These are phyloP conservation scores for Nepenthes alata DNA, from an alignment of 179 eudicot genomes.

Conservation along the genomic window DNA sequence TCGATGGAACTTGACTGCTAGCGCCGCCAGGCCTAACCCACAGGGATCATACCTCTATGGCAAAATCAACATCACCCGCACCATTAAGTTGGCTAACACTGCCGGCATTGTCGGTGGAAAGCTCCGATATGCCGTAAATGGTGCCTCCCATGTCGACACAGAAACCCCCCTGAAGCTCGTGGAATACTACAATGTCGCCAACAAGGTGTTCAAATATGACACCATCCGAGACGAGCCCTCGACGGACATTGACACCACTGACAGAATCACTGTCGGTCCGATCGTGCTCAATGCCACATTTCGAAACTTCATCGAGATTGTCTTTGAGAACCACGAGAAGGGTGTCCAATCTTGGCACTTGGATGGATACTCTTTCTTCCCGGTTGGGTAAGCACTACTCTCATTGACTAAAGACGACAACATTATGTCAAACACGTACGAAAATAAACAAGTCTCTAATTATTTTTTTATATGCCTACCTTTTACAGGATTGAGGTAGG, in stretches of 20 bases:
- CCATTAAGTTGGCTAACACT: constrained; percentile 40
- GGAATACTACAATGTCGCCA: constrained; percentile 36
- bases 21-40: constrained; percentile 78
- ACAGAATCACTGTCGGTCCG: constrained; percentile 28
- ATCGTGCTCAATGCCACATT: constrained; percentile 39
- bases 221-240: constrained; percentile 29
- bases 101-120: constrained; percentile 35
- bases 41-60: constrained; percentile 74
- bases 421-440: not conserved
- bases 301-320: constrained; percentile 50
- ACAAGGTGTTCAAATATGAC: constrained; percentile 53
- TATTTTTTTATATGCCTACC: not conserved
- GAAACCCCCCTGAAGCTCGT: constrained; percentile 55
- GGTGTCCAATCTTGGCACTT: constrained; percentile 56
- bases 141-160: constrained; percentile 46
- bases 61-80: constrained; percentile 48
- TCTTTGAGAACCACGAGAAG: constrained; percentile 62
- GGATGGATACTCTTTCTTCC: constrained; percentile 65
- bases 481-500: constrained; percentile 51
- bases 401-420: not conserved
- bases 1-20: constrained; percentile 55
- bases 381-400: constrained; percentile 47
- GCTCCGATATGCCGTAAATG: constrained; percentile 54
- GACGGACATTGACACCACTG: constrained; percentile 8
- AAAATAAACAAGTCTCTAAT: not conserved